phyloP scores from a whole-genome alignment of 495 filamentous ascomycete genomes.

The Tuber umbilicatum region DNA sequence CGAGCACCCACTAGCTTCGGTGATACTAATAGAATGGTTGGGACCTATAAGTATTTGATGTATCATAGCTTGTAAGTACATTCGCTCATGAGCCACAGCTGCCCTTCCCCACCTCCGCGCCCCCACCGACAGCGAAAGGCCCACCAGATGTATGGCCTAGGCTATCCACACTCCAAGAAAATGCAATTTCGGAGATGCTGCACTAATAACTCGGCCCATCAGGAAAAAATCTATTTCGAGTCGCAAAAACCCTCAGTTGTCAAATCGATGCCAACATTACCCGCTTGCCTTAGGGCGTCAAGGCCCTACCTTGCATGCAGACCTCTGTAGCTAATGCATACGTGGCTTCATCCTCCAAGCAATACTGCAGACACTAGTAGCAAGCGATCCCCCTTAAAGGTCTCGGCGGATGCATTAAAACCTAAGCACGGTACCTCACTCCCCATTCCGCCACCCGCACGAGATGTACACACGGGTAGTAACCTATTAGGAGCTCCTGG shows the following conservation, averaged over 20 bases:
- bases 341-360: background rate
- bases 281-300: background rate
- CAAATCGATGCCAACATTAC: background rate
- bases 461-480: background rate
- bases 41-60: background rate
- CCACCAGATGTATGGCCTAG: background rate
- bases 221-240: background rate
- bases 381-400: background rate
- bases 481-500: background rate
- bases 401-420: background rate
- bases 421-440: background rate
- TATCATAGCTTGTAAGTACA: background rate
- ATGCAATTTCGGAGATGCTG: background rate
- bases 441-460: background rate
- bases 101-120: background rate
- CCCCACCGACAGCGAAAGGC: background rate
- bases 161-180: background rate
- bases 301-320: background rate
- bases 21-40: background rate
- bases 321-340: background rate
- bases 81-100: background rate
- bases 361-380: background rate
- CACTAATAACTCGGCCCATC: background rate
- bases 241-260: background rate
- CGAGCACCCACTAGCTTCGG: background rate